These are phyloP conservation scores for Exophiala sp. DNA, from an alignment of 2,329 filamentous ascomycete genomes.

Conservation along the genomic window DNA sequence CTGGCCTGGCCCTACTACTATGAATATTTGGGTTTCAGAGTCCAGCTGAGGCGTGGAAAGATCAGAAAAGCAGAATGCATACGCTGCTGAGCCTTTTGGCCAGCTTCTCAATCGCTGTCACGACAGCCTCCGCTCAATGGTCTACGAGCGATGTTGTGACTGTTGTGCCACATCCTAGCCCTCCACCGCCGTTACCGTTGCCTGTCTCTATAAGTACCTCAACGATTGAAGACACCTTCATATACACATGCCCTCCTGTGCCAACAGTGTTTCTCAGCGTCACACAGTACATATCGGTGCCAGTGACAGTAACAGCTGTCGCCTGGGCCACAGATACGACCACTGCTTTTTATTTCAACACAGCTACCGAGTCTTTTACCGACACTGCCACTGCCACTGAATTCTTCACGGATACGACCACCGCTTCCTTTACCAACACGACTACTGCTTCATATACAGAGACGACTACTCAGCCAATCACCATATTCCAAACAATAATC, in stretches of 20 bases:
- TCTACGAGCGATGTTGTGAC: neutral
- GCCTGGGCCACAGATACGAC: too few relatives aligned
- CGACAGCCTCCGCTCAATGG: conserved; percentile 6
- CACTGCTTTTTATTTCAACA: conserved; percentile 7
- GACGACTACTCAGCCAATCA: conserved; percentile 20
- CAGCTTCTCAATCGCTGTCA: conserved; percentile 10
- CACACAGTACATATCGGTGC: conserved; percentile 16
- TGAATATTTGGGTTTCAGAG: conserved; percentile 4
- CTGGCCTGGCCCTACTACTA: conserved; percentile 6
- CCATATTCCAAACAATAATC: conserved; percentile 23
- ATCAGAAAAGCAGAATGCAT: conserved; percentile 5
- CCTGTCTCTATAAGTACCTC: conserved; percentile 5
- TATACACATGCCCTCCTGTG: conserved; percentile 15
- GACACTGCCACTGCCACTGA: conserved; percentile 10
- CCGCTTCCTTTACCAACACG: neutral
- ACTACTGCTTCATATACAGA: neutral
- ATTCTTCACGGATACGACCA: conserved; percentile 2
- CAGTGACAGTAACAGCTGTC: conserved; percentile 4
- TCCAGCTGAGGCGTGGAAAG: neutral
- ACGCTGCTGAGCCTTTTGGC: conserved; percentile 4
- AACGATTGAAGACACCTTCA: conserved; percentile 10
- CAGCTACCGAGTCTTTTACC: conserved; percentile 18
- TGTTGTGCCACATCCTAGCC: conserved; percentile 3
- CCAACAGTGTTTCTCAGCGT: conserved; percentile 20
- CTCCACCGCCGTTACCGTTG: neutral